These are phyloP conservation scores for Aspergillus funiculosus DNA, from an alignment of 495 filamentous ascomycete genomes.

Conservation along the genomic window DNA sequence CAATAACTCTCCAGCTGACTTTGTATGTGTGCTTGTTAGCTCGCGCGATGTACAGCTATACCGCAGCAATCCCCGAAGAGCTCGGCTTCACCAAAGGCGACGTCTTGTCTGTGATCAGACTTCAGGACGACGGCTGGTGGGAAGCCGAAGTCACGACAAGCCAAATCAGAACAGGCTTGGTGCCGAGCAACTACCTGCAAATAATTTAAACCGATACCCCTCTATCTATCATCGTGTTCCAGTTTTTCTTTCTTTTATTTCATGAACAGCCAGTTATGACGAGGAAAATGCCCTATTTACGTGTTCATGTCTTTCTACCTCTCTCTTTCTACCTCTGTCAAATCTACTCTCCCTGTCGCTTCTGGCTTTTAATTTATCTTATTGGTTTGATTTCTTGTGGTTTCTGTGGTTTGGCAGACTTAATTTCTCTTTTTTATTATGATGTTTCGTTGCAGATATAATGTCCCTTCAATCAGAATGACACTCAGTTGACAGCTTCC, in stretches of 20 bases:
- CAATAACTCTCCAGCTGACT: constrained; percentile 9
- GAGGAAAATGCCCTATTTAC: constrained; percentile 9
- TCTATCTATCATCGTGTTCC: background rate
- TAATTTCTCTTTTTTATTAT: background rate
- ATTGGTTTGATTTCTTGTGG: constrained; percentile 1
- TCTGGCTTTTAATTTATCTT: constrained; percentile 3
- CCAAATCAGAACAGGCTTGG: constrained; percentile 69
- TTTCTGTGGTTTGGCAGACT: background rate
- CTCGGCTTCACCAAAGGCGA: constrained; percentile 92
- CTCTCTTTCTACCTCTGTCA: constrained; percentile 2
- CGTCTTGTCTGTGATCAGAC: constrained; percentile 75
- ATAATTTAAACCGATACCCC: constrained; percentile 30
- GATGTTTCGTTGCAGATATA: no score
- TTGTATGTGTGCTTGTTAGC: constrained; percentile 51
- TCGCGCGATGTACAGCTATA: constrained; percentile 89
- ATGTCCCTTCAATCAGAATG: constrained; percentile 11
- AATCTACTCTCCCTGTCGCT: constrained; percentile 9
- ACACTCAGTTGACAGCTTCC: background rate
- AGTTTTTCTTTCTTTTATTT: constrained; percentile 9
- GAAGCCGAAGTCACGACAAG: constrained; percentile 87
- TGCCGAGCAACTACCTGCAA: constrained; percentile 96
- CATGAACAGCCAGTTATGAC: constrained; percentile 24
- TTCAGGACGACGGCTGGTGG: constrained; percentile 99
- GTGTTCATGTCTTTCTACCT: constrained; percentile 18
- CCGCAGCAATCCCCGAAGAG: constrained; percentile 90